Conservation (phyloP, 2,329 filamentous ascomycete genomes). For the Dactylella cylindrospora region DNA sequence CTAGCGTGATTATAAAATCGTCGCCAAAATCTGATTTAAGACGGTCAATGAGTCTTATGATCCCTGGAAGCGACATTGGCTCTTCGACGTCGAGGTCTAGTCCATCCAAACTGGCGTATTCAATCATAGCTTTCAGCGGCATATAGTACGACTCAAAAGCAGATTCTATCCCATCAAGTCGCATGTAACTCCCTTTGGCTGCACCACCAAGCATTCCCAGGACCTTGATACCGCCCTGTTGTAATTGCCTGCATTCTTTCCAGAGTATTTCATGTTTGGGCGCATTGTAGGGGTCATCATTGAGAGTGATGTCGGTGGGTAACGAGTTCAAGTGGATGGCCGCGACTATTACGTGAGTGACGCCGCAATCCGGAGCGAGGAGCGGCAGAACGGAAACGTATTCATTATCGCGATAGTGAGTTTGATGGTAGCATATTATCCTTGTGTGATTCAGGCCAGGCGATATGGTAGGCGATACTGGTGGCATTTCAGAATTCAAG, state of each 20-base stretch:
- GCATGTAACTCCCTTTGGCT: conserved; percentile 70
- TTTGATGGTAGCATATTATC: conserved; percentile 66
- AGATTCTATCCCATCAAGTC: conserved; percentile 60
- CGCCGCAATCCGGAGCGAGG: conserved; percentile 61
- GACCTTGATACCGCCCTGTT: conserved; percentile 73
- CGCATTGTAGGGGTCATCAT: conserved; percentile 72
- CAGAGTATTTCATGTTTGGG: conserved; percentile 71
- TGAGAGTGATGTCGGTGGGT: conserved; percentile 70
- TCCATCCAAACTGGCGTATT: conserved; percentile 65
- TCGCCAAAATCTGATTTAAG: conserved; percentile 69
- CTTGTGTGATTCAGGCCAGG: conserved; percentile 46
- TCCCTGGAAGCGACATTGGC: conserved; percentile 65
- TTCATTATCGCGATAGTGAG: conserved; percentile 60
- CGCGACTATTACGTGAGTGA: conserved; percentile 82
- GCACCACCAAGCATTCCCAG: conserved; percentile 87
- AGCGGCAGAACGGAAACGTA: conserved; percentile 66
- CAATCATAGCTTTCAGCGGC: conserved; percentile 67
- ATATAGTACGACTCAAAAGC: conserved; percentile 73
- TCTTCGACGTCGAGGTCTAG: conserved; percentile 82
- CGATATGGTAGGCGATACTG: conserved; percentile 23
- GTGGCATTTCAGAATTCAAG: too few species aligned
- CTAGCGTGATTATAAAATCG: conserved; percentile 74
- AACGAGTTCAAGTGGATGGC: conserved; percentile 78
- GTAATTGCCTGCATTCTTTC: conserved; percentile 72
- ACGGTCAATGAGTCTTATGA: conserved; percentile 67